These are phyloP conservation scores for Neophaeococcomyces mojaviensis DNA, from an alignment of 2,329 filamentous ascomycete species.

Conservation along the genomic window DNA sequence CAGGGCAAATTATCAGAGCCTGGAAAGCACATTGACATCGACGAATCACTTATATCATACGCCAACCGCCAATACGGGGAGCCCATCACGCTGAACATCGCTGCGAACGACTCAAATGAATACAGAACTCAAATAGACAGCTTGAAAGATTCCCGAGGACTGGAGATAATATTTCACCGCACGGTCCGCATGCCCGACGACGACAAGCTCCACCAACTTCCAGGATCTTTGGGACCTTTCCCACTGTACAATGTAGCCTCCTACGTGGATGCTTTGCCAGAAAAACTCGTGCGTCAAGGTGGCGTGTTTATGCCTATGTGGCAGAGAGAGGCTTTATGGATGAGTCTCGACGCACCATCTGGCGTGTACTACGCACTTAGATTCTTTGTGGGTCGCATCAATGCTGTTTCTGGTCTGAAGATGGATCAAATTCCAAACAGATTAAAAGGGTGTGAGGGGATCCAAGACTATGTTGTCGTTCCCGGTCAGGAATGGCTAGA, in stretches of 20 bases:
- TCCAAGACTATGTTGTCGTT: conserved; percentile 40
- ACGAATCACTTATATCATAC: background rate
- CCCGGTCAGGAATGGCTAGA: conserved; percentile 37
- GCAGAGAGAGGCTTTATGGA: conserved; percentile 38
- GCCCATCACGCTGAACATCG: background rate
- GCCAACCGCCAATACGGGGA: background rate
- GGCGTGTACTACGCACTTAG: conserved; percentile 35
- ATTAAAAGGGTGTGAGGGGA: conserved; percentile 12
- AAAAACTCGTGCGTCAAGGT: conserved; percentile 32
- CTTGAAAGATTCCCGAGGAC: no score
- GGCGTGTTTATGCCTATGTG: conserved; percentile 44
- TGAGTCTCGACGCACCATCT: conserved; percentile 25
- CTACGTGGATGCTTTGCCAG: conserved; percentile 24
- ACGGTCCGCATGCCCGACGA: conserved; percentile 4
- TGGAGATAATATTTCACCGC: background rate
- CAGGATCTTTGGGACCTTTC: background rate
- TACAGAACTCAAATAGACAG: no score
- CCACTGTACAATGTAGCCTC: conserved; percentile 1
- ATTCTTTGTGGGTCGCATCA: conserved; percentile 35
- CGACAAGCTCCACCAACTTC: conserved; percentile 1
- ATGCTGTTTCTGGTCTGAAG: conserved; percentile 35
- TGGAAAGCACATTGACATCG: background rate
- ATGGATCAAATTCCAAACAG: conserved; percentile 21
- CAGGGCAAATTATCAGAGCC: background rate
- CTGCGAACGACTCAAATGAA: no score